These are phyloP conservation scores for Solanum virginianum DNA, from an alignment of 257 asterid species.

Conservation along the genomic window DNA sequence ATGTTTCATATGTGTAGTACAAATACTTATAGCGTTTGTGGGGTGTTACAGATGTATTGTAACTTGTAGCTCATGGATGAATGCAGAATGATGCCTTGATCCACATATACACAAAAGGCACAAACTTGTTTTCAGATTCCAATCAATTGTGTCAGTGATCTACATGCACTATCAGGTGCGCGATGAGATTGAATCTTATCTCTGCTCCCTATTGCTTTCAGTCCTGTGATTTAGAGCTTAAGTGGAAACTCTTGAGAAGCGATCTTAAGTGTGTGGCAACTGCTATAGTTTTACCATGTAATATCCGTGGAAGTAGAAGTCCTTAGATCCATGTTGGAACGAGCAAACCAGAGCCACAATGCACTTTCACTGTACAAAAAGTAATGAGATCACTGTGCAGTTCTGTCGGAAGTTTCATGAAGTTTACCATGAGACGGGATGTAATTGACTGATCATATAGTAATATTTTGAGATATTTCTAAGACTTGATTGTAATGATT, in stretches of 20 bases:
- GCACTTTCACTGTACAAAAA: conserved; percentile 14
- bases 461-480: neutral
- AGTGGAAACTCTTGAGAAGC: neutral
- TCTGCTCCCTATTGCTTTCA: neutral
- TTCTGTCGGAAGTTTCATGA: neutral
- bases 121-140: neutral
- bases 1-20: too few relatives aligned
- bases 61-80: neutral
- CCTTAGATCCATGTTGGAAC: neutral
- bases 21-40: too few relatives aligned
- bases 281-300: neutral
- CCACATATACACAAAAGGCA: neutral
- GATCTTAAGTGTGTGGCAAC: neutral
- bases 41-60: too few relatives aligned
- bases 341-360: neutral
- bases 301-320: neutral
- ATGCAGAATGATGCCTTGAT: neutral
- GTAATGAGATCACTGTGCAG: neutral
- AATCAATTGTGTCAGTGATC: neutral
- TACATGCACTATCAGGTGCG: neutral
- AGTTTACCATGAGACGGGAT: neutral
- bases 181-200: neutral
- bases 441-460: neutral
- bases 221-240: neutral
- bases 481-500: neutral